Evolutionary conservation across 2,329 filamentous ascomycete species (phyloP).

Genomic region (Elsinoe necatrix): DNA sequence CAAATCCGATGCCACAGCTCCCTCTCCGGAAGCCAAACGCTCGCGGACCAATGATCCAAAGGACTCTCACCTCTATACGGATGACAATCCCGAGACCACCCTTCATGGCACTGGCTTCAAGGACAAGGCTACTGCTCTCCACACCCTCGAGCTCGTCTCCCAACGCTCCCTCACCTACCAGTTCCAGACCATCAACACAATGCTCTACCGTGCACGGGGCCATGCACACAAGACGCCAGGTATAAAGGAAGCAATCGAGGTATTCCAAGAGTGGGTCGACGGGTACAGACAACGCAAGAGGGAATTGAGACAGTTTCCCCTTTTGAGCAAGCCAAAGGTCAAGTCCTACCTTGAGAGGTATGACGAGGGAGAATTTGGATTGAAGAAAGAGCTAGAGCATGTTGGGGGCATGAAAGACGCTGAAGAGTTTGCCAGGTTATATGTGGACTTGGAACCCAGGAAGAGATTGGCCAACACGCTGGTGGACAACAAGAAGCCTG

Average conservation of each 20-base stretch:
- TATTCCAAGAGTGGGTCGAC: conserved; percentile 26
- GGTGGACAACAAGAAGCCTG: conserved; percentile 24
- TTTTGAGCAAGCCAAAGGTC: conserved; percentile 24
- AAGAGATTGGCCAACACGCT: conserved; percentile 27
- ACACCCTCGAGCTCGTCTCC: conserved; percentile 25
- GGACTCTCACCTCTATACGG: conserved; percentile 28
- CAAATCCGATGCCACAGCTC: neutral
- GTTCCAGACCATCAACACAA: conserved; percentile 28
- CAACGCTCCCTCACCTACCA: conserved; percentile 27
- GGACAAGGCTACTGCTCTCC: conserved; percentile 22
- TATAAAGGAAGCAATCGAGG: conserved; percentile 24
- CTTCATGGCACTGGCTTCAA: conserved; percentile 30
- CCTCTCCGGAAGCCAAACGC: neutral
- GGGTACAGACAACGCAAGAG: conserved; percentile 23
- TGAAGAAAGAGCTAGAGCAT: neutral
- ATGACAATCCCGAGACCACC: conserved; percentile 28
- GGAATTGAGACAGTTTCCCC: conserved; percentile 21
- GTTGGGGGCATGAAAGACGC: conserved; percentile 16
- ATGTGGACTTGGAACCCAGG: conserved; percentile 22
- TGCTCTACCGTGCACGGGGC: conserved; percentile 24
- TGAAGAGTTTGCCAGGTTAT: conserved; percentile 23
- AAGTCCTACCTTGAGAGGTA: conserved; percentile 17
- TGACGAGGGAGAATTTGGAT: neutral
- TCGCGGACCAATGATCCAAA: conserved; percentile 20
- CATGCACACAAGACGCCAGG: conserved; percentile 19